Conservation (phyloP, 768 basidiomycete genomes). For the Russula olivacea region DNA sequence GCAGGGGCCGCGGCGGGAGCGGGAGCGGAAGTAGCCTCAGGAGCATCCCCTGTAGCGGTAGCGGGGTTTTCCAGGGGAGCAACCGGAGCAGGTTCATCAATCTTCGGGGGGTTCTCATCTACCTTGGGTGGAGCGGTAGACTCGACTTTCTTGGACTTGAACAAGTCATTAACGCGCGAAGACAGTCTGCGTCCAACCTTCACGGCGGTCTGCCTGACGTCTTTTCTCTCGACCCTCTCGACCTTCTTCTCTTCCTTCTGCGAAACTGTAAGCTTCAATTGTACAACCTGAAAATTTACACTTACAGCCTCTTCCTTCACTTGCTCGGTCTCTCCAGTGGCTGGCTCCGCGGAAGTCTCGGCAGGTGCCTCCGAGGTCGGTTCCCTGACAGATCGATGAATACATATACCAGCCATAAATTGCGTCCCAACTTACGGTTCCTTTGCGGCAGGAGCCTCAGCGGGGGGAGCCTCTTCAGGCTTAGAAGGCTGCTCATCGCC, state of each 20-base stretch:
- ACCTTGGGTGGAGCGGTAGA: conserved; percentile 68
- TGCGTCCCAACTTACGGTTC: conserved; percentile 52
- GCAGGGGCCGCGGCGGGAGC: neutral
- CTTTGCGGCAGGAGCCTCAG: conserved; percentile 59
- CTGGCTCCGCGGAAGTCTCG: conserved; percentile 31
- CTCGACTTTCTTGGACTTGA: conserved; percentile 62
- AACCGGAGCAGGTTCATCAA: conserved; percentile 75
- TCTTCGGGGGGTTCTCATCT: conserved; percentile 83
- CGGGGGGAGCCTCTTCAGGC: conserved; percentile 48
- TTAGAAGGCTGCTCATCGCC: conserved; percentile 37
- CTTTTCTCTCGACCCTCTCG: conserved; percentile 43
- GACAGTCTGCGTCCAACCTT: conserved; percentile 84
- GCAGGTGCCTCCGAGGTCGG: conserved; percentile 34
- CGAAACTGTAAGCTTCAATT: conserved; percentile 4
- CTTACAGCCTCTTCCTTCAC: conserved; percentile 60
- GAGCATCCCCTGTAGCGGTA: conserved; percentile 38
- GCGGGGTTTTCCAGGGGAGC: conserved; percentile 82
- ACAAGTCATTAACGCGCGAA: conserved; percentile 73
- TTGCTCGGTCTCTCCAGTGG: conserved; percentile 38
- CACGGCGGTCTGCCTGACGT: conserved; percentile 31
- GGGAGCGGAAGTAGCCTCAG: conserved; percentile 28
- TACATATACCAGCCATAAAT: neutral
- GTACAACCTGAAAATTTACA: neutral
- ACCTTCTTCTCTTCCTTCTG: conserved; percentile 45
- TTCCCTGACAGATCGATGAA: neutral